A percentile compares a stretch with the other conserved stretches of the same genome.
These are phyloP conservation scores for Cryptosporidium bovis DNA, from an alignment of 169 alveolate species.

Conservation along the genomic window DNA sequence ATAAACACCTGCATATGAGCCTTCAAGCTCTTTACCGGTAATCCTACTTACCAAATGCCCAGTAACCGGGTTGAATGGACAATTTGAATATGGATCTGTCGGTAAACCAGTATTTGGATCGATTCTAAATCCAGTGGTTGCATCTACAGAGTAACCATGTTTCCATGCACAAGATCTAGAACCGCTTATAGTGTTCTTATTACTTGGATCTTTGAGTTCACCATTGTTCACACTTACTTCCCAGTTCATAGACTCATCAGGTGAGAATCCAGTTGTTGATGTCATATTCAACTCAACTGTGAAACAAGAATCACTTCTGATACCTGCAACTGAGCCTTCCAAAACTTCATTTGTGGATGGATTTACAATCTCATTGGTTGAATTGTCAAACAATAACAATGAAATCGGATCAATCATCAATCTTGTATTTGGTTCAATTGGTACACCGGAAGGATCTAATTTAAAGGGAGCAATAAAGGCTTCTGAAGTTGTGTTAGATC, in stretches of 20 bases:
- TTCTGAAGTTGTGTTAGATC: neutral
- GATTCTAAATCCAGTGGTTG: conserved; percentile 39
- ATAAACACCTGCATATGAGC: conserved; percentile 45
- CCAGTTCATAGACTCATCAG: conserved; percentile 33
- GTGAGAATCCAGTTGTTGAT: neutral
- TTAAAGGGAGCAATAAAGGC: conserved; percentile 35
- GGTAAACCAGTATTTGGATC: conserved; percentile 45
- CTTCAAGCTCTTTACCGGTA: conserved; percentile 6
- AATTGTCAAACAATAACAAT: conserved; percentile 20
- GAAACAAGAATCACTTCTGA: conserved; percentile 3
- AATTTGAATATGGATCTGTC: conserved; percentile 46
- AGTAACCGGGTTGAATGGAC: conserved; percentile 35
- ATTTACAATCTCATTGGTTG: conserved; percentile 12
- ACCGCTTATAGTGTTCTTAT: neutral
- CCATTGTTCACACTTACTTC: conserved; percentile 16
- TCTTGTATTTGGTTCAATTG: conserved; percentile 46
- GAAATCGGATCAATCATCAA: conserved; percentile 32
- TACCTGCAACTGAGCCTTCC: conserved; percentile 47
- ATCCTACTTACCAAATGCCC: conserved; percentile 35
- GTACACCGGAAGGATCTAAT: conserved; percentile 35
- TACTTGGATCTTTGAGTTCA: conserved; percentile 28
- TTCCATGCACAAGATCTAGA: conserved; percentile 52
- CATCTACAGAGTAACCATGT: conserved; percentile 18
- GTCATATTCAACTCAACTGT: neutral
- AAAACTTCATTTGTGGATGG: neutral